phyloP scores from a whole-genome alignment of 257 asterid genomes.

The Euphrasia confusa region DNA sequence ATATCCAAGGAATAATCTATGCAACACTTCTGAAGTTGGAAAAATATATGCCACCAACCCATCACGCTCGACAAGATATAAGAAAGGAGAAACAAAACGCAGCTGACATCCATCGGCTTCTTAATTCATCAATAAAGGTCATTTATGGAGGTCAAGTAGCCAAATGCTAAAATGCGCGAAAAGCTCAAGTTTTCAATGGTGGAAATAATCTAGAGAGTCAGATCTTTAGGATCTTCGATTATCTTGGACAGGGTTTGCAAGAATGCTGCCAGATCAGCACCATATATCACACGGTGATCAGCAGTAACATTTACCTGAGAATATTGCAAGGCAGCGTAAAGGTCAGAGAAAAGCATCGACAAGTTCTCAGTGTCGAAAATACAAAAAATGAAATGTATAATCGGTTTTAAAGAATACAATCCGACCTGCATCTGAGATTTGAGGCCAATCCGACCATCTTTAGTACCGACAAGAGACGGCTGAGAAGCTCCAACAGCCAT shows the following conservation, averaged over 20 bases:
- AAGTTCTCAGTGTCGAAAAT: neutral
- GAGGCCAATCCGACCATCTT: conserved; percentile 84
- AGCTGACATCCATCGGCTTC: neutral
- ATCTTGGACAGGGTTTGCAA: conserved; percentile 86
- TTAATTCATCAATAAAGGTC: conserved; percentile 2
- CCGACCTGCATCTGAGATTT: conserved; percentile 92
- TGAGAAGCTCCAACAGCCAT: conserved; percentile 93
- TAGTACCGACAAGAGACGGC: conserved; percentile 68
- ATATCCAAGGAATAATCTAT: conserved; percentile 6
- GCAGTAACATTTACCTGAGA: conserved; percentile 94
- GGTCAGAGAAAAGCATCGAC: neutral
- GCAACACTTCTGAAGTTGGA: conserved; percentile 20
- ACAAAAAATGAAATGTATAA: neutral
- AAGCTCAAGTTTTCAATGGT: conserved; percentile 25
- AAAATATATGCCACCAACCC: conserved; percentile 15
- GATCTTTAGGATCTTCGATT: conserved; percentile 86
- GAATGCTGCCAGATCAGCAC: conserved; percentile 92
- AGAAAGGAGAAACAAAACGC: neutral
- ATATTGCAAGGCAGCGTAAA: conserved; percentile 20
- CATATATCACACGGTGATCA: conserved; percentile 89
- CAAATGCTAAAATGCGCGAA: neutral
- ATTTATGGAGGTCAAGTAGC: conserved; percentile 9
- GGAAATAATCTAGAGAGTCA: conserved; percentile 49
- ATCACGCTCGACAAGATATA: neutral
- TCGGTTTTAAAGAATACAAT: conserved; percentile 6